Evolutionary conservation across 768 basidiomycete species (phyloP), one percentile per base, ranked within the genome.

Genomic region (Leccinum aurantiacum): DNA sequence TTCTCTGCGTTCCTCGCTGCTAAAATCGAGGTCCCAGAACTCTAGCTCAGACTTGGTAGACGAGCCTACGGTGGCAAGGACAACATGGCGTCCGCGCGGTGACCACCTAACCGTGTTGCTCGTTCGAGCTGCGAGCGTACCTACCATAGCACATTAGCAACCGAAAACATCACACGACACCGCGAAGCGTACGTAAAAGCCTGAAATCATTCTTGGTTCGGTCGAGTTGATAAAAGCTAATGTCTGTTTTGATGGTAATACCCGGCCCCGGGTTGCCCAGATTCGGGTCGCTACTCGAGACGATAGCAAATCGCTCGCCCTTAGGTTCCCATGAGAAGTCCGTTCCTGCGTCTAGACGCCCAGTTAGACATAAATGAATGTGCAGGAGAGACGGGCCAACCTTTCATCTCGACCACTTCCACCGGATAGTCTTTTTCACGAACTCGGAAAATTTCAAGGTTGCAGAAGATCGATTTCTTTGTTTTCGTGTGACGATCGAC

Each of bases 311-410:
- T 35, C 97, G 89, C 69, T 93, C 90, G 62, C 96, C 94, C 73
- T 89, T 90, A n/a, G 97, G 96, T 75, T 98, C 97, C 97, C 97
- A 98, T 50, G 94, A 93, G 74, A 99, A 98, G 68, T 96, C 94
- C 56, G 88, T 88, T 41, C 96, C 96, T 38, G 93, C 87, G 75
- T 98, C 96, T 94, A 70, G 44, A 59, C 17, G 56, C 14, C 50
- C 62, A 61, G 53, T 67, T 62, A 46, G 63, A 61, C 50, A 58
- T 3, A 53, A 48, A 35, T 48, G 22, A 29, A 33, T 29, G 19
- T 29, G 19, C 57, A 49, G 13, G 29, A 41, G 10, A 41, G 33
- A 24, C 31, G 35, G 29, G 60, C 69, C 56, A 54, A 94, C 94
- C 95, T 82, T 98, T 99, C 54, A 96, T 82, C 76, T 99, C 97